phyloP scores from a whole-genome alignment of 345 rosid genomes.

The Corymbia maculata region DNA sequence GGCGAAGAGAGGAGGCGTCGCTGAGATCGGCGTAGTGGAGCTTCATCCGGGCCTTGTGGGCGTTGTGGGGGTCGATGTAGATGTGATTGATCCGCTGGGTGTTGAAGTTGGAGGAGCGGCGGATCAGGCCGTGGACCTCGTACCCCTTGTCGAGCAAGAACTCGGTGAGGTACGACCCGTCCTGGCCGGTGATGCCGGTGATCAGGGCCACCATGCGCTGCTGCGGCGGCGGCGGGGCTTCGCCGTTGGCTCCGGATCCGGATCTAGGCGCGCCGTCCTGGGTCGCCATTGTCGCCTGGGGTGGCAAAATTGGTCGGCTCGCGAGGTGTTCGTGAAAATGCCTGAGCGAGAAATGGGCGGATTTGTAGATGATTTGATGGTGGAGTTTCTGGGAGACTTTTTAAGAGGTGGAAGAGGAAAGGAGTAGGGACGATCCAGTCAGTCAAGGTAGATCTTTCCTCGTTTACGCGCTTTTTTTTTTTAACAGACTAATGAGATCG shows the following conservation, averaged over 20 bases:
- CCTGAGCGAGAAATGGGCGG: not conserved
- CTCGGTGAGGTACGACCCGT: constrained; percentile 91
- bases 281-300: not conserved
- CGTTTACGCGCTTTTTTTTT: not conserved
- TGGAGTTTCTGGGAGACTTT: not conserved
- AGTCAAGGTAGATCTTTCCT: not conserved
- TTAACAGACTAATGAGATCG: not conserved
- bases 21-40: constrained; percentile 34
- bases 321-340: not conserved
- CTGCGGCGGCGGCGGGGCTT: constrained; percentile 17
- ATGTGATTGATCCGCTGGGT: constrained; percentile 94
- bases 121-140: constrained; percentile 82
- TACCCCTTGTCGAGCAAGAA: constrained; percentile 77
- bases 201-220: constrained; percentile 51
- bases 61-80: constrained; percentile 94
- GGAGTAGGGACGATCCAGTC: not conserved
- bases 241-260: constrained; percentile 25
- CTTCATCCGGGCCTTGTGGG: constrained; percentile 55
- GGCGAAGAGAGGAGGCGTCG: constrained; percentile 83
- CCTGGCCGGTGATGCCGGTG: constrained; percentile 96
- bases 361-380: not conserved
- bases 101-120: constrained; percentile 93
- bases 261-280: not conserved
- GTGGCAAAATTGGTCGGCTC: not conserved
- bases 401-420: not conserved